Evolutionary conservation across 345 rosid species (phyloP).

Genomic region (Erucastrum elatum): DNA sequence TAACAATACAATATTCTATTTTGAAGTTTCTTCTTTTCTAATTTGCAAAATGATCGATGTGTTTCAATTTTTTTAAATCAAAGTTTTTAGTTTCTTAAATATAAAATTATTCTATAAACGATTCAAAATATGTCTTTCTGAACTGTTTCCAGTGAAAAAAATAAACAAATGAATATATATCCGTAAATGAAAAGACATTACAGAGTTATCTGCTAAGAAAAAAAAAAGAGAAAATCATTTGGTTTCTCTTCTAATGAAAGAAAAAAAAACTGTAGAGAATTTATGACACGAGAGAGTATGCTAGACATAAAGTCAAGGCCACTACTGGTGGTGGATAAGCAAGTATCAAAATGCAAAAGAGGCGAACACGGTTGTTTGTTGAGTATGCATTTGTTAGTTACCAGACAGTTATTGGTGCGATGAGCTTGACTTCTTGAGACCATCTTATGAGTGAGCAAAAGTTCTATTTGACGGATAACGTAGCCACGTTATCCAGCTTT

Average conservation of each 20-base stretch:
- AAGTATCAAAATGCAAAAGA: background rate
- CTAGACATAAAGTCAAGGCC: background rate
- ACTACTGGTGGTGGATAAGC: background rate
- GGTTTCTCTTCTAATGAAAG: background rate
- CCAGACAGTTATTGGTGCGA: background rate
- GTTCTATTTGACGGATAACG: background rate
- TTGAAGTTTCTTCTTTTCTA: background rate
- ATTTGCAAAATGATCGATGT: background rate
- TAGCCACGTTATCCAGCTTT: background rate
- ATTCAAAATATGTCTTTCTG: background rate
- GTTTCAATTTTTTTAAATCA: background rate
- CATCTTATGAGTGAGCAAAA: background rate
- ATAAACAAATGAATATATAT: background rate
- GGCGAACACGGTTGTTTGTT: background rate
- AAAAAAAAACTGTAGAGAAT: background rate
- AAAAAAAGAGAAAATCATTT: background rate
- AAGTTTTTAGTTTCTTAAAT: background rate
- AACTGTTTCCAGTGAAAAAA: background rate
- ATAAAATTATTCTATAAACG: background rate
- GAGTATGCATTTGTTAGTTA: background rate
- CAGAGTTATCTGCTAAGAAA: background rate
- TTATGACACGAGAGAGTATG: background rate
- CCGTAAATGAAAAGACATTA: background rate
- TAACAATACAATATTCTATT: background rate
- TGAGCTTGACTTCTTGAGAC: background rate